Evolutionary conservation across 257 asterid genomes (phyloP).

Genomic region (Eustoma russellianum): DNA sequence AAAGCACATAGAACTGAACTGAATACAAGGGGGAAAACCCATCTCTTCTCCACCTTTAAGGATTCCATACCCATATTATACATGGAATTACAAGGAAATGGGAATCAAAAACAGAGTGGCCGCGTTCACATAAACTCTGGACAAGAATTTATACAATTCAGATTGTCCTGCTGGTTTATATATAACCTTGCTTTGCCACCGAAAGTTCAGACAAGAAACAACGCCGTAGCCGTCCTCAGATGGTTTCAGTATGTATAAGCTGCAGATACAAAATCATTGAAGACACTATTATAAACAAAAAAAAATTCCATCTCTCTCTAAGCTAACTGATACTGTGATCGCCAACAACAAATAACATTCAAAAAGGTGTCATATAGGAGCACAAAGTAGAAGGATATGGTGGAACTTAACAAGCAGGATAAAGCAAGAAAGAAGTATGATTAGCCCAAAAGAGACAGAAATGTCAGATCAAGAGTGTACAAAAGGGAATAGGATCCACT

Average conservation of each 20-base stretch:
- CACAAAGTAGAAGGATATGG: too few relatives aligned
- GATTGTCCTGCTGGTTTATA: constrained; percentile 3
- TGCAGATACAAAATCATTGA: constrained; percentile 2
- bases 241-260: constrained; percentile 19
- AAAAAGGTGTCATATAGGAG: too few relatives aligned
- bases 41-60: constrained; percentile 54
- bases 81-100: constrained; percentile 19
- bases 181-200: constrained; percentile 20
- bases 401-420: too few relatives aligned
- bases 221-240: constrained; percentile 19
- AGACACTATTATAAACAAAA: too few relatives aligned
- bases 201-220: constrained; percentile 20
- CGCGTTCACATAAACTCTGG: too few relatives aligned
- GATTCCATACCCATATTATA: constrained; percentile 51
- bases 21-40: constrained; percentile 68
- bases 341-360: too few relatives aligned
- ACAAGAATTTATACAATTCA: constrained; percentile 14
- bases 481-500: too few relatives aligned
- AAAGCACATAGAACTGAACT: constrained; percentile 47
- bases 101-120: constrained; percentile 16
- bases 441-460: constrained; percentile 18
- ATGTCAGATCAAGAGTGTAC: constrained; percentile 20
- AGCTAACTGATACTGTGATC: too few relatives aligned
- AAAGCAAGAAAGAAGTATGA: neutral
- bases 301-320: too few relatives aligned